Evolutionary conservation across 495 filamentous ascomycete species (phyloP), one percentile per base, ranked within the genome.

Genomic region (Xylaria grammica): DNA sequence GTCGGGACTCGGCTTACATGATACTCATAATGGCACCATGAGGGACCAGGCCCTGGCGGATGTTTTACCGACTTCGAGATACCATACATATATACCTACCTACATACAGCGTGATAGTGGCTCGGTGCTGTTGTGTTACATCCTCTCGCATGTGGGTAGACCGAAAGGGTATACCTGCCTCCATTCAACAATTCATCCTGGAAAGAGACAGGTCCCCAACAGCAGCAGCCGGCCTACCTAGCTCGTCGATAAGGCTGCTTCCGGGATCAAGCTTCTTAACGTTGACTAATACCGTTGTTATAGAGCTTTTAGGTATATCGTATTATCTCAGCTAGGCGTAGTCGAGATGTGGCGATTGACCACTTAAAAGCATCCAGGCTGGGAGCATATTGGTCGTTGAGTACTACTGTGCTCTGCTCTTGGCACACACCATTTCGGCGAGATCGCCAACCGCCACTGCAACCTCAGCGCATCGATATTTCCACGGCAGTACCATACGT

Each of bases 201-300:
- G 54, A 30, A 57, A 38, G 24, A 30, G 38, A 19, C 38, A 57
- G 11, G 54, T 34, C 26, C 36, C 24, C 24, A 19, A n/a, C 15
- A 30, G 20, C 36, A 10, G 36, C 24, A 30, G 24, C 13, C 40
- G 40, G 17, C 40, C 3, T 42, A 10, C 54, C 38, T 57, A 57
- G 38, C 22, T 19, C 38, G 38, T 45, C 38, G 38, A 45, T 44
- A 57, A 45, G 24, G 24, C 54, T 57, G 40, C 40, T 48, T 19
- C 26, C 26, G 3, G 24, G 54, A 20, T 57, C 19, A 19, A 13
- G 36, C 4, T 20, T 29, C 19, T 30, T 42, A 27, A 4, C 22
- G 11, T 56, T 36, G 54, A 57, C 54, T 45, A 57, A 57, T 57
- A 45, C 30, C 30, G 15, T 57, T 45, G 38, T 1, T 38, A 57